Conservation (phyloP, 768 basidiomycete species). For the Paxillus involutus region DNA sequence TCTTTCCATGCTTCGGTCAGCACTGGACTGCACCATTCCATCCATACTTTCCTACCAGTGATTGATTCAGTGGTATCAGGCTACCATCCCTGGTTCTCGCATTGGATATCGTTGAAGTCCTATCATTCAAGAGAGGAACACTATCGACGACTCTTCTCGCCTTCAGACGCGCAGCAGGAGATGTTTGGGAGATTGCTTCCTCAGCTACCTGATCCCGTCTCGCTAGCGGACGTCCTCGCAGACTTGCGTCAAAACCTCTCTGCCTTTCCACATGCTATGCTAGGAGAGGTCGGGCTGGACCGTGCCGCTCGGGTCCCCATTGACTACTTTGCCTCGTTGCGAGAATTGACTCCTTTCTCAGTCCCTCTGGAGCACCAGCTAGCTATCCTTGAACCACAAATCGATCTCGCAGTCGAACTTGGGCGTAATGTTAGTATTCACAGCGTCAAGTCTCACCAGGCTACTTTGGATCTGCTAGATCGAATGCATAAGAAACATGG, state of each 20-base stretch:
- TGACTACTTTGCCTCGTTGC: conserved; percentile 47
- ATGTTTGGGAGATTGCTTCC: conserved; percentile 59
- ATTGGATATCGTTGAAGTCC: conserved; percentile 60
- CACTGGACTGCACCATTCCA: conserved; percentile 12
- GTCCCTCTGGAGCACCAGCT: conserved; percentile 83
- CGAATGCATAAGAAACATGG: conserved; percentile 60
- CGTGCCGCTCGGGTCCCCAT: conserved; percentile 73
- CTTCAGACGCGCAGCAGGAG: conserved; percentile 32
- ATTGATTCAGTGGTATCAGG: conserved; percentile 44
- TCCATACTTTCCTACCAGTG: conserved; percentile 9
- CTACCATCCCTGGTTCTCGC: conserved; percentile 93
- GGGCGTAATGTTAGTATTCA: conserved; percentile 82
- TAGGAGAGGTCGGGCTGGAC: conserved; percentile 95
- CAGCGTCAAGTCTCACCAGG: conserved; percentile 75
- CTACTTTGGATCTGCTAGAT: conserved; percentile 64
- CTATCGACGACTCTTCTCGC: conserved; percentile 70
- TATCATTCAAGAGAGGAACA: conserved; percentile 62
- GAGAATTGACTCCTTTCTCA: conserved; percentile 71
- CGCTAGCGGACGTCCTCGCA: conserved; percentile 55
- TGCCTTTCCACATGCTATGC: conserved; percentile 69
- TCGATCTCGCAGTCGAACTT: conserved; percentile 81
- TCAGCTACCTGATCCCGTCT: conserved; percentile 69
- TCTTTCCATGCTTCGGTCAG: conserved; percentile 90
- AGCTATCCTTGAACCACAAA: conserved; percentile 75
- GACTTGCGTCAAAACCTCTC: conserved; percentile 60